Base-by-base conservation (phyloP, 2,329 filamentous ascomycete genomes). In the Penicillium palitans region DNA sequence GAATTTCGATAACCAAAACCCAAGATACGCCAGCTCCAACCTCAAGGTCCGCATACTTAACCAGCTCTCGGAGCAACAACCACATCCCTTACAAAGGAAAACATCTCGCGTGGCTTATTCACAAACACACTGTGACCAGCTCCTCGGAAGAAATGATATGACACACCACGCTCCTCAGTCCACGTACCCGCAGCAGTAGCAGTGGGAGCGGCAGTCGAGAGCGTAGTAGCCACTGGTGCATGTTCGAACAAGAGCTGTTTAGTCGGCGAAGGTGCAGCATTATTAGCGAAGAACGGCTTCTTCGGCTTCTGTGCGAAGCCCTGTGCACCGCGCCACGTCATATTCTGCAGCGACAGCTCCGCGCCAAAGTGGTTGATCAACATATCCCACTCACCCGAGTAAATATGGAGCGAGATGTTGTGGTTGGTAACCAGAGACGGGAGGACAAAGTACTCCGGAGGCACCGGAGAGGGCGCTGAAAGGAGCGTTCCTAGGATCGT, bases 281-380 rank as follows among this genome's bases (percentile, higher is more conserved):
- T 54, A 42, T 75, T 62, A 3, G 55, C 59, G 40, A 64, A 68
- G 42, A 76, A 76, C 2, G 45, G 19, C 0, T 57, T 59, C 27
- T 33, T 57, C 0, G 72, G 73, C n/a, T 62, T 63, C 17, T 61
- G 19, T n/a, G 68, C 62, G 46, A 76, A 75, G 2, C 75, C 76
- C 52, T 75, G 74, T 4, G 57, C 60, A 5, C 74, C 74, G 33
- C 65, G 60, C 74, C 74, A 78, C 13, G 75, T 76, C 74, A 78
- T 76, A 52, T 77, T 77, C 58, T 77, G 73, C 35, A 77, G 62
- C 6, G 63, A 66, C 6, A 77, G 56, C 46, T 76, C 71, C 9
- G 68, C 68, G 4, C 73, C 75, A 50, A 73, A 47, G 59, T 77
- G 72, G 52, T 75, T 77, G 59, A 76, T 63, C 33, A 76, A 53